Conservation (phyloP, 2,329 filamentous ascomycete genomes). For the Pyrenophora graminea region DNA sequence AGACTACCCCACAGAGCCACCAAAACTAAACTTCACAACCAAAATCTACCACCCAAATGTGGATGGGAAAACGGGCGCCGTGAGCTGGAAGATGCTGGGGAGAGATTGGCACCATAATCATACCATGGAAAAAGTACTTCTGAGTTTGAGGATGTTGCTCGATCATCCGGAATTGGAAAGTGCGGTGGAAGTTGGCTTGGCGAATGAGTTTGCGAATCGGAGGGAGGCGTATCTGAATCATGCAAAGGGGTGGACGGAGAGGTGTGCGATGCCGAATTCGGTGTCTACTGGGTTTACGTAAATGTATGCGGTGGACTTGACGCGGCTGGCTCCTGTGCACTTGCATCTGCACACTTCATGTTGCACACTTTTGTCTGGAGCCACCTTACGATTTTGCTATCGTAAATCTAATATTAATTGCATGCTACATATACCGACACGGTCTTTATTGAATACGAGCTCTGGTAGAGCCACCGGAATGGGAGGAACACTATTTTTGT, state of each 20-base stretch:
- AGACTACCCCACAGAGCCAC: constrained; percentile 2
- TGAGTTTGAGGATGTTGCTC: constrained; percentile 1
- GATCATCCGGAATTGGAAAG: constrained; percentile 6
- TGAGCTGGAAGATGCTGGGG: constrained; percentile 2
- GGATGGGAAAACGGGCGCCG: not conserved
- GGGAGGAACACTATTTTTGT: too few relatives aligned
- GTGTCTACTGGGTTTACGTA: not conserved
- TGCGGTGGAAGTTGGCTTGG: not conserved
- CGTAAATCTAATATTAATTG: too few relatives aligned
- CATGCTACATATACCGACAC: too few relatives aligned
- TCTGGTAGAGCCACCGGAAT: too few relatives aligned
- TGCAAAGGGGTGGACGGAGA: constrained; percentile 6
- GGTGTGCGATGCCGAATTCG: not conserved
- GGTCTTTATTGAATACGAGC: too few relatives aligned
- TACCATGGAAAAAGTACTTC: constrained; percentile 3
- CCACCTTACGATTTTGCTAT: too few relatives aligned
- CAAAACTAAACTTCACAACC: constrained; percentile 1
- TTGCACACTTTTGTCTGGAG: too few relatives aligned
- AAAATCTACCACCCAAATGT: constrained; percentile 10
- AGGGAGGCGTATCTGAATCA: not conserved
- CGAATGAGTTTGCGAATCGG: constrained; percentile 3
- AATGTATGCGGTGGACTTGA: not conserved
- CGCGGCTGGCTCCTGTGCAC: not conserved
- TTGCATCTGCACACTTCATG: too few relatives aligned
- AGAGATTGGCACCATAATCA: constrained; percentile 1